A percentile compares a stretch with the other conserved stretches of the same genome.
Conservation (phyloP, 768 basidiomycete species). For the Exsudoporus frostii region DNA sequence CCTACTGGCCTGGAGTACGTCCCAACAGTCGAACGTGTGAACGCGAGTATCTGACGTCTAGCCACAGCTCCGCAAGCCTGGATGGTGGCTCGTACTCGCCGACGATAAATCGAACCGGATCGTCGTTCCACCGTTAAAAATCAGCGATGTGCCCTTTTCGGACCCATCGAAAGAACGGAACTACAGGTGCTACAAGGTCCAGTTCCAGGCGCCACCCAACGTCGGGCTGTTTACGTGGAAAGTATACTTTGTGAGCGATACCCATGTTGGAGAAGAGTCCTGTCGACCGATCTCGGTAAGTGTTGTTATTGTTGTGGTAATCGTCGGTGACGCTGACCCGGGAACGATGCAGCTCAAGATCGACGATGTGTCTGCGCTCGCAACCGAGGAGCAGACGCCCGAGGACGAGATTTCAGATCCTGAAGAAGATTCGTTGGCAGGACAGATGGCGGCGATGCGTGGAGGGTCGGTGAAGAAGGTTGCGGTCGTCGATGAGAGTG, state of each 20-base stretch:
- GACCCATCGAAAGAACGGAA: conserved; percentile 48
- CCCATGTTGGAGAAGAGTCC: conserved; percentile 80
- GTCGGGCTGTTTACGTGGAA: conserved; percentile 88
- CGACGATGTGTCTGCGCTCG: conserved; percentile 62
- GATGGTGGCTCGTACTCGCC: conserved; percentile 89
- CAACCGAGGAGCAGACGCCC: conserved; percentile 52
- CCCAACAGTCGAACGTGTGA: neutral
- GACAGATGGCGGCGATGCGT: conserved; percentile 97
- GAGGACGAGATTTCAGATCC: conserved; percentile 98
- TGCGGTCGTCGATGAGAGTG: conserved; percentile 31
- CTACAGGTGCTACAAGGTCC: conserved; percentile 83
- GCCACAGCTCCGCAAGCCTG: conserved; percentile 75
- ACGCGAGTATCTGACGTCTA: neutral
- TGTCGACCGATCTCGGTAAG: conserved; percentile 68
- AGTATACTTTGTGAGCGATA: conserved; percentile 81
- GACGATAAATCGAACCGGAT: conserved; percentile 83
- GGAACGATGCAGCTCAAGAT: conserved; percentile 64
- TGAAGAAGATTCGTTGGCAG: conserved; percentile 93
- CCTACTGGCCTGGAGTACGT: conserved; percentile 85
- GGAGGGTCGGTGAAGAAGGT: conserved; percentile 80
- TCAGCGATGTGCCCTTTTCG: conserved; percentile 73
- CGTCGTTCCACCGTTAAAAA: conserved; percentile 82
- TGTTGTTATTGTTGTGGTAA: conserved; percentile 7
- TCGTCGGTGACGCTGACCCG: conserved; percentile 3
- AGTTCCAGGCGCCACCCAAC: conserved; percentile 91